A percentile compares a stretch with the other conserved stretches of the same genome.
These are phyloP conservation scores for Cladophialophora carrionii DNA, from an alignment of 2,329 filamentous ascomycete species.

Conservation along the genomic window DNA sequence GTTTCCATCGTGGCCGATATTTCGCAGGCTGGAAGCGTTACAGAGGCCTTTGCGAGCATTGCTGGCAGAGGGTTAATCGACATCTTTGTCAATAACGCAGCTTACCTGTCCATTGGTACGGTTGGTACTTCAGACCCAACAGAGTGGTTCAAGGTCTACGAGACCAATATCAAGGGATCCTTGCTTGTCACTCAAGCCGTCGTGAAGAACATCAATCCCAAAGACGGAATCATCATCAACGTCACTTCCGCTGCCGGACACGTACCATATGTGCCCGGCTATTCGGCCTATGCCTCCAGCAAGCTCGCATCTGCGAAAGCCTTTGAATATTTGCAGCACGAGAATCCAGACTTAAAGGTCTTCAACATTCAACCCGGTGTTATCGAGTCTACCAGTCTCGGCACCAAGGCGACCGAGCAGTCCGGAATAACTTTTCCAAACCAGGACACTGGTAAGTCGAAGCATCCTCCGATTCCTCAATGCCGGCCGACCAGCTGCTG, in stretches of 20 bases:
- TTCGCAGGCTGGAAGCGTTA: not conserved
- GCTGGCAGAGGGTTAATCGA: conserved; percentile 28
- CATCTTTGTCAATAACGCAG: conserved; percentile 40
- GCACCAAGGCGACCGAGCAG: not conserved
- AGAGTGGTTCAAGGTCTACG: conserved; percentile 38
- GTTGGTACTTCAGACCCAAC: conserved; percentile 25
- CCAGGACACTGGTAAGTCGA: conserved; percentile 1
- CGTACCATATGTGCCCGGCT: not conserved
- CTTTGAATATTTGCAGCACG: conserved; percentile 48
- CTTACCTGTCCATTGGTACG: conserved; percentile 17
- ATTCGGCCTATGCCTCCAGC: conserved; percentile 45
- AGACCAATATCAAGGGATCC: conserved; percentile 30
- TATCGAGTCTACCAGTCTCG: conserved; percentile 1
- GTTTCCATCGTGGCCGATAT: conserved; percentile 29
- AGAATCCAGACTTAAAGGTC: conserved; percentile 31
- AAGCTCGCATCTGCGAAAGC: conserved; percentile 51
- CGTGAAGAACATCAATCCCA: conserved; percentile 19
- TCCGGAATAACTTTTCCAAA: conserved; percentile 1
- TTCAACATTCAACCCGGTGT: conserved; percentile 9
- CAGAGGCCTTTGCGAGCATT: not conserved
- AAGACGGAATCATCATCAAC: conserved; percentile 10
- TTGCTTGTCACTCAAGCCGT: conserved; percentile 23
- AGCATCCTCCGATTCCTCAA: not conserved
- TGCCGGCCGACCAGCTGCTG: not conserved
- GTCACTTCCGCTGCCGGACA: conserved; percentile 8